Evolutionary conservation across 257 asterid genomes (phyloP).

Genomic region (Jacaranda copaia): DNA sequence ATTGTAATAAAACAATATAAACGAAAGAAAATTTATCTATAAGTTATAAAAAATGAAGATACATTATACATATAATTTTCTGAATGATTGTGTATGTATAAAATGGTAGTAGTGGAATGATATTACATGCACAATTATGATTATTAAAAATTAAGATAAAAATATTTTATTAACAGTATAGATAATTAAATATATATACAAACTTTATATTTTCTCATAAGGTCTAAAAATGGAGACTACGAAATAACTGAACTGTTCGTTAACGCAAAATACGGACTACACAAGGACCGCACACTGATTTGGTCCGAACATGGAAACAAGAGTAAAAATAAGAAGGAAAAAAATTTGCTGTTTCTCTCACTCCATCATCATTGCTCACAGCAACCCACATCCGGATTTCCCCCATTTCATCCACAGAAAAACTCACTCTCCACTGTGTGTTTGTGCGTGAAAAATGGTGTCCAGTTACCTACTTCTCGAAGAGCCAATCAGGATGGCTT

Average conservation of each 20-base stretch:
- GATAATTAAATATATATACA: no score
- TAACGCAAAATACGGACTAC: not conserved
- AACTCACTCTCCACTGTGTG: slow-evolving; percentile 40
- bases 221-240: not conserved
- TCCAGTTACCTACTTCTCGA: slow-evolving; percentile 61
- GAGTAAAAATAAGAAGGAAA: slow-evolving; percentile 9
- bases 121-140: no score
- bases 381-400: not conserved
- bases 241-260: no score
- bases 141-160: no score
- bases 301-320: slow-evolving; percentile 29
- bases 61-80: no score
- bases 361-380: slow-evolving; percentile 25
- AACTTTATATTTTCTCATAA: not conserved
- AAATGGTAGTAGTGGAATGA: no score
- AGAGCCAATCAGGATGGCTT: slow-evolving; percentile 61
- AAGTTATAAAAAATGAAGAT: no score
- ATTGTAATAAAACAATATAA: no score
- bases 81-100: no score
- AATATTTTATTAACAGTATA: no score
- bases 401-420: slow-evolving; percentile 23
- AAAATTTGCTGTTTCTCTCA: slow-evolving; percentile 9
- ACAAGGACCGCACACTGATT: slow-evolving; percentile 38
- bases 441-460: slow-evolving; percentile 48
- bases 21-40: no score